Base-by-base conservation (phyloP, 2,329 filamentous ascomycete species). In the Salinomyces thailandicus region DNA sequence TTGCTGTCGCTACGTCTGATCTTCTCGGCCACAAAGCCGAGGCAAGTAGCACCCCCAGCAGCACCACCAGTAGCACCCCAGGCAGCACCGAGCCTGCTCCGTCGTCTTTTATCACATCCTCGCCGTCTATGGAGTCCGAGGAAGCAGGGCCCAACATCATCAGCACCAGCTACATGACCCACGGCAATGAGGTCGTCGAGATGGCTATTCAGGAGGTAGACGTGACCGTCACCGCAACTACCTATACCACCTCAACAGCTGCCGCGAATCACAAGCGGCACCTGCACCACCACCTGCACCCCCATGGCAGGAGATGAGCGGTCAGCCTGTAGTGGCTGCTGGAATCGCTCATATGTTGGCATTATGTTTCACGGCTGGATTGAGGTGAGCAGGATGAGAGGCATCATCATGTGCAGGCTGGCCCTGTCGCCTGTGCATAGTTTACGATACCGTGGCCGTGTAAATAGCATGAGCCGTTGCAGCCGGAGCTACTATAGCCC, bases 141-240 rank as follows among this genome's bases (percentile, higher is more conserved):
- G 31, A 14, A 7, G 16, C 17, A 8, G 12, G 13, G 8, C 12
- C 44, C 20, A 33, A 33, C 18, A 31, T 59, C 44, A 43, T 64
- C 44, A 50, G 53, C 28, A 68, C 64, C 17, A 59, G 54, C 20
- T 62, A 55, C 31, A 62, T 60, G 49, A 67, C 64, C 36, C 57
- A 56, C 44, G 58, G 49, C 19, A 62, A 62, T 41, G 52, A 60
- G 39, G 63, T 67, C 30, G 59, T 66, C 48, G 62, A 67, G 47
- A 51, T 67, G 31, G 59, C 58, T 33, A 61, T 67, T 41, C 58
- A 64, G 52, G 55, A 69, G 48, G 54, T 62, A 24, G 53, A 60
- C 13, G 50, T 67, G 28, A 63, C 58, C 17, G 59, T 64, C 36
- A 66, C 62, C 5, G 59, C 57, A 3, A 52, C 47, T 4, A 50